Evolutionary conservation across 257 asterid species (phyloP), one percentile per base, ranked within the genome.

Genomic region (Solanum dulcamara): DNA sequence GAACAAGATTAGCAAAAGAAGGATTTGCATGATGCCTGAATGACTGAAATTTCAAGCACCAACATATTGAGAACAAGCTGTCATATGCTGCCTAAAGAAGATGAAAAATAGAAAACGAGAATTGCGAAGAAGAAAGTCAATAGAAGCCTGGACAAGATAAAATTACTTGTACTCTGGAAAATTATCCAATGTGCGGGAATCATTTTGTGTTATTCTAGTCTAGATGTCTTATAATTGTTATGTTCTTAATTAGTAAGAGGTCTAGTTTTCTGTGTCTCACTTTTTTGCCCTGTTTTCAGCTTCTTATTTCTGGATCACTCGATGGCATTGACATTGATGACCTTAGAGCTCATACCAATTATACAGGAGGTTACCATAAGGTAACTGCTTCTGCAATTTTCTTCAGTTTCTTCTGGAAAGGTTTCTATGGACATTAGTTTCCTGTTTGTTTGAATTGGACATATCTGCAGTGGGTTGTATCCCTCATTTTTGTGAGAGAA

Each of bases 321-420:
- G 99, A 97, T 89, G 98, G 98, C 62, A 87, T 93, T 89, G 95
- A 95, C 89, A 77, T 97, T 74, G 94, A 92, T 85, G 97, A 97
- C 89, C 97, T 97, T 88, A 95, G 90, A 91, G 92, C 91, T 80
- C 90, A 95, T 89, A 90, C 98, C 81, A 92, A 90, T 84, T 97
- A 97, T 87, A 84, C 98, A 24, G 99, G 99, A 50, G 99, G 99
- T 86, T 97, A 97, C 90, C 97, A 94, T 55, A 86, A 89, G 92
- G 99, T 94, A 87, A 62, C 4, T 81, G 66, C n/a, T 24, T 83
- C 66, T 53, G 57, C 84, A 33, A 24, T 62, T 59, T 15, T 35
- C 82, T 62, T 35, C 35, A 9, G 37, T 26, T 10, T 75, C 60
- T 75, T 44, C 82, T 75, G 35, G 14, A n/a, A 46, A 46, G 24